Conservation (phyloP, 2,329 filamentous ascomycete genomes). For the Colletotrichum camelliae region DNA sequence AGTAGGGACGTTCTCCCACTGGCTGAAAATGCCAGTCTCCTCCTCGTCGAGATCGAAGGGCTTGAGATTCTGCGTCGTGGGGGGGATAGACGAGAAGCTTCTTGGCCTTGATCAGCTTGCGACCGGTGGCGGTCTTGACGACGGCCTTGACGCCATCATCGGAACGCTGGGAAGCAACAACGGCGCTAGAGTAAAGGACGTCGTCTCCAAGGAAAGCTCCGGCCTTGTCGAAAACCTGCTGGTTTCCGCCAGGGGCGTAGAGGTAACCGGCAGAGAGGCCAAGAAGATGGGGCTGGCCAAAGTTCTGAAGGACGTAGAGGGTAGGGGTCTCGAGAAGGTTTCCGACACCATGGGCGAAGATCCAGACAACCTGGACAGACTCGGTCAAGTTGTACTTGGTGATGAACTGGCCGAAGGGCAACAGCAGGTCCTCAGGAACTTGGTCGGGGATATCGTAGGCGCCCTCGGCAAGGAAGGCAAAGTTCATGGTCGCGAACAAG, state of each 20-base stretch:
- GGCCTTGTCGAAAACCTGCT: slow-evolving; percentile 32
- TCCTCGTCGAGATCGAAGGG: slow-evolving; percentile 29
- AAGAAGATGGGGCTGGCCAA: slow-evolving; percentile 28
- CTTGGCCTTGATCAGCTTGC: slow-evolving; percentile 34
- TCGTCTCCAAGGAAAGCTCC: slow-evolving; percentile 29
- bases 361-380: slow-evolving; percentile 29
- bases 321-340: slow-evolving; percentile 43
- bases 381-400: slow-evolving; percentile 13
- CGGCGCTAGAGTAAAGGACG: slow-evolving; percentile 31
- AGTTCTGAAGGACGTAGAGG: slow-evolving; percentile 43
- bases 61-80: slow-evolving; percentile 26
- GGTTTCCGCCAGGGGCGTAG: slow-evolving; percentile 25
- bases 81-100: slow-evolving; percentile 32
- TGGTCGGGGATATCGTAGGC: slow-evolving; percentile 40
- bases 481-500: slow-evolving; percentile 10
- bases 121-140: slow-evolving; percentile 29
- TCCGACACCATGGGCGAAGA: slow-evolving; percentile 42
- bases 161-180: slow-evolving; percentile 25
- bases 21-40: slow-evolving; percentile 27
- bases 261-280: slow-evolving; percentile 41
- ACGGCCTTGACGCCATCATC: slow-evolving; percentile 24
- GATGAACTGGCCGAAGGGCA: slow-evolving; percentile 20
- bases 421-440: slow-evolving; percentile 35
- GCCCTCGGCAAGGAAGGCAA: slow-evolving; percentile 22
- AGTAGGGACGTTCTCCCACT: slow-evolving; percentile 15